These are phyloP conservation scores for Populus pruinosa DNA, from an alignment of 345 rosid genomes.

Conservation along the genomic window DNA sequence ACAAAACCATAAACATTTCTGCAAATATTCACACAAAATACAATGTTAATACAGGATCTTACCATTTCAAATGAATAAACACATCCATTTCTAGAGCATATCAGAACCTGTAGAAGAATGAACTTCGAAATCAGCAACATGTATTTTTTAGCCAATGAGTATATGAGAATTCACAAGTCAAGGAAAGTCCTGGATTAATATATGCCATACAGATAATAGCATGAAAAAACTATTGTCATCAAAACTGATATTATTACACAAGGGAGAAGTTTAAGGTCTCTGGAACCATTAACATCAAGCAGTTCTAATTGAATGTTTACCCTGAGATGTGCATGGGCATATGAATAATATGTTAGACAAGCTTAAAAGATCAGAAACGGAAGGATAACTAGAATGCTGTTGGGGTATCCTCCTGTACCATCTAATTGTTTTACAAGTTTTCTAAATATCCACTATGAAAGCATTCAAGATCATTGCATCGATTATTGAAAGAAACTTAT, in stretches of 20 bases:
- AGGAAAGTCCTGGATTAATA: neutral
- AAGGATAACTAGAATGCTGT: neutral
- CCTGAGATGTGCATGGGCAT: neutral
- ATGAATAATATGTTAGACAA: neutral
- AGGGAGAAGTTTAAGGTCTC: neutral
- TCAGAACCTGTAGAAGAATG: conserved; percentile 50
- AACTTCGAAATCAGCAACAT: neutral
- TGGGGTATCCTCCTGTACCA: too few relatives aligned
- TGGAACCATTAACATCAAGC: neutral
- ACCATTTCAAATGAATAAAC: conserved; percentile 72
- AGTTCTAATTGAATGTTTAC: neutral
- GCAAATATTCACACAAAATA: neutral
- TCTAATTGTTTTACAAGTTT: too few relatives aligned
- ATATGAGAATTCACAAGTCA: neutral
- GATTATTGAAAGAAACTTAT: neutral
- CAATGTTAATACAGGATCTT: conserved; percentile 6
- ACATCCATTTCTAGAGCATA: conserved; percentile 82
- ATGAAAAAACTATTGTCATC: too few relatives aligned
- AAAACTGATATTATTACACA: too few relatives aligned
- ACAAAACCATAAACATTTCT: neutral
- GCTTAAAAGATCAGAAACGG: neutral
- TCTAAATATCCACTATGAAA: neutral
- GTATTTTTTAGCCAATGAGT: neutral
- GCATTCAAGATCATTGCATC: neutral
- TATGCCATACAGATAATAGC: too few relatives aligned